Evolutionary conservation across 306 rosid genomes (phyloP).

Genomic region (Lathyrus sativus): DNA sequence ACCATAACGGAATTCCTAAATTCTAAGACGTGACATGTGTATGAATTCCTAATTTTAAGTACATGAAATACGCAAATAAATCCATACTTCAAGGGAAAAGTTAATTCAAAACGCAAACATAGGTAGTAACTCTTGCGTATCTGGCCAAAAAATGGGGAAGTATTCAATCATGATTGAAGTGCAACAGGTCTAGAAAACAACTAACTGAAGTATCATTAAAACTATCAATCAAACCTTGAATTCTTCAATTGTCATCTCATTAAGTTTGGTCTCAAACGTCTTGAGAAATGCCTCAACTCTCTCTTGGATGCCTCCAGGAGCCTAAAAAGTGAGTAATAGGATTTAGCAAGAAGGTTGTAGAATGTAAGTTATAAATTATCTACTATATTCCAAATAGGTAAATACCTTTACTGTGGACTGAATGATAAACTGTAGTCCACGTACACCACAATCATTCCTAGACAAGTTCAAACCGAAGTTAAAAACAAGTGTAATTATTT

Average conservation of each 20-base stretch:
- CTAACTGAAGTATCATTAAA: constrained; percentile 15
- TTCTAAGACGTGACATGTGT: constrained; percentile 7
- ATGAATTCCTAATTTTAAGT: background rate
- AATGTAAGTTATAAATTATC: background rate
- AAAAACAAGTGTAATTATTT: constrained; percentile 24
- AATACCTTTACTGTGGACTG: constrained; percentile 89
- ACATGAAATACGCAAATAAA: constrained; percentile 3
- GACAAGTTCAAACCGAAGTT: constrained; percentile 34
- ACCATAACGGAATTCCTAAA: background rate
- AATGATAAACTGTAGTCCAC: constrained; percentile 77
- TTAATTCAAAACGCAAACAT: constrained; percentile 30
- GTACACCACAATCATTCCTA: constrained; percentile 82
- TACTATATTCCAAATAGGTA: constrained; percentile 25
- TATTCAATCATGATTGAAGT: constrained; percentile 28
- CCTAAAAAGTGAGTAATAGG: constrained; percentile 48
- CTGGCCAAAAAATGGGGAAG: constrained; percentile 25
- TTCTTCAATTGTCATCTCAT: constrained; percentile 78
- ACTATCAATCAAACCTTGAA: constrained; percentile 66
- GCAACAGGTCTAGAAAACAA: constrained; percentile 24
- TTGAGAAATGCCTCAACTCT: constrained; percentile 86
- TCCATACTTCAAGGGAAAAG: constrained; percentile 11
- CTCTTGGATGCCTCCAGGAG: constrained; percentile 71
- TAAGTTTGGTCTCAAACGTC: constrained; percentile 69
- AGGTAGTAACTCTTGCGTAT: constrained; percentile 17
- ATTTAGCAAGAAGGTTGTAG: constrained; percentile 28